Base-by-base conservation (phyloP, 306 rosid genomes). In the Cucumis hystrix region DNA sequence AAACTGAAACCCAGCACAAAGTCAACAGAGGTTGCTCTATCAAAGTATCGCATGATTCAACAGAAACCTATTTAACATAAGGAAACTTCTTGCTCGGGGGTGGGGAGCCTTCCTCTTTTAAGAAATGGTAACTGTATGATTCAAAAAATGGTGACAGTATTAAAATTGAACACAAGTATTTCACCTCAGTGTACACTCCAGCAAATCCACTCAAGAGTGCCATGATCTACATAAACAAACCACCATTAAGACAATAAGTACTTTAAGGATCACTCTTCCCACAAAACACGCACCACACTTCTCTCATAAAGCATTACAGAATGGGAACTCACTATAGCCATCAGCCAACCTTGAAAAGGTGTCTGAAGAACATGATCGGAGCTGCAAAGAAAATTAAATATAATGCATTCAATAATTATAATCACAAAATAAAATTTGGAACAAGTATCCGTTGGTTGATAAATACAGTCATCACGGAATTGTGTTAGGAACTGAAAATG, bases 131-230 rank as follows among this genome's bases (percentile, higher is more conserved):
- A 3, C 54, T 2, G 54, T 47, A 47, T 47, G 54, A 47, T 47
- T 47, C 5, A 28, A 62, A 17, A 57, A 57, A 64, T 77, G 21
- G 20, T 21, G 75, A 45, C 58, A 21, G 13, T 66, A 80, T 45
- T 17, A 49, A 80, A 78, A 64, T 40, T 66, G 73, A 17, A 66
- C 73, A 66, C 2, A 23, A 75, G 73, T 88, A 76, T 83, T 79
- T 86, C 79, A 94, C 97, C 97, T 94, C 97, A 0, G 97, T 94
- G 77, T 94, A 94, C 45, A 94, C 98, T 79, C 98, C 96, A 0
- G 98, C 97, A 86, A 92, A 92, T 85, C 98, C 98, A 84, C 98
- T 94, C 80, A 92, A 84, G 75, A 94, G 96, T 56, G 98, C 97
- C 98, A 94, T 92, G 80, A 88, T 86, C 98, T 94, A 85, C 80